Evolutionary conservation across 129 eudicot genomes (phyloP).

Genomic region (Escallonia rubra): DNA sequence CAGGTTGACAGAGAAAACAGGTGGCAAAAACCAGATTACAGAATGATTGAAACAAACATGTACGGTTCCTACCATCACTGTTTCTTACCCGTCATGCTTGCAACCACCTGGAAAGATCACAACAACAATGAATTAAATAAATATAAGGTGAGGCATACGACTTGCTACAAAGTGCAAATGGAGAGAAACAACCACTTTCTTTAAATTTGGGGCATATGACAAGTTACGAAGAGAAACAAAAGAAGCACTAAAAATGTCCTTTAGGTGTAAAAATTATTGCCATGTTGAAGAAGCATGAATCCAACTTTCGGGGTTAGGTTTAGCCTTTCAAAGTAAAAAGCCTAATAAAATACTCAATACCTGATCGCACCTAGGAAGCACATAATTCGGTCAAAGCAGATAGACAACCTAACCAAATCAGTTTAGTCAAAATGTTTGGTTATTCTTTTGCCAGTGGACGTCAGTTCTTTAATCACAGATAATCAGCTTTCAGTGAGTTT

Average conservation of each 20-base stretch:
- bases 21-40: no score
- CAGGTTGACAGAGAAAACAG: no score
- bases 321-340: neutral
- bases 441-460: no score
- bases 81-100: conserved; percentile 28
- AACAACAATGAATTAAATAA: no score
- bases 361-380: neutral
- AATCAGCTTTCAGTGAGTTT: neutral
- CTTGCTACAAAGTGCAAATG: neutral
- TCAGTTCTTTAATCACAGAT: no score
- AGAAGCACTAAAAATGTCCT: neutral
- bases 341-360: neutral
- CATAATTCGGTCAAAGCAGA: neutral
- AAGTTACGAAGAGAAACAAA: neutral
- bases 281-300: no score
- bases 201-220: no score
- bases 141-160: no score
- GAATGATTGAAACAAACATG: neutral
- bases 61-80: neutral
- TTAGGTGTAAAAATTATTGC: no score
- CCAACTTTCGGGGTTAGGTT: neutral
- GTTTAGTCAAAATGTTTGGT: no score
- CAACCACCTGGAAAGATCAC: conserved; percentile 17
- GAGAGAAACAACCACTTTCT: no score
- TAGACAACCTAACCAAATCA: neutral